Percentiles rank a stretch among this genome's conserved stretches.
These are phyloP conservation scores for Zizania latifolia DNA, from an alignment of 176 grass and related monocot species.

Conservation along the genomic window DNA sequence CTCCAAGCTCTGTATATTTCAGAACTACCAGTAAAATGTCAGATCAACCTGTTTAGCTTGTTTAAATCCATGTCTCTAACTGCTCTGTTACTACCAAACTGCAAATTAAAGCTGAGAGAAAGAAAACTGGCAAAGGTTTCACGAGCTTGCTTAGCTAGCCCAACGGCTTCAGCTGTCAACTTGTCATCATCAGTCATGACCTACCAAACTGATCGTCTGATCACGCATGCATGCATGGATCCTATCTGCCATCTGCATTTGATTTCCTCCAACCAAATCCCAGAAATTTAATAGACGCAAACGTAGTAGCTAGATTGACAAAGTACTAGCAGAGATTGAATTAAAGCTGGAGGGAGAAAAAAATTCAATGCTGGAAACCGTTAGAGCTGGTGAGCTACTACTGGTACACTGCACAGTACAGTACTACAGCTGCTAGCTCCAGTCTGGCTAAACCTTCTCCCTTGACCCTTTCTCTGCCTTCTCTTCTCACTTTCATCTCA, in stretches of 20 bases:
- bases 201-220: not conserved
- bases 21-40: not conserved
- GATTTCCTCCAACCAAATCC: slow-evolving; percentile 7
- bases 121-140: not conserved
- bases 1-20: not conserved
- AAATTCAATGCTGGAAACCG: too few relatives aligned
- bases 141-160: not conserved
- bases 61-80: too few relatives aligned
- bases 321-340: not conserved
- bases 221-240: not conserved
- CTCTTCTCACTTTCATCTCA: too few relatives aligned
- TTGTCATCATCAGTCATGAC: not conserved
- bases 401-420: too few relatives aligned
- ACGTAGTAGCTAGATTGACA: not conserved
- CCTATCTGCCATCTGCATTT: not conserved
- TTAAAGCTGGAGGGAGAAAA: not conserved
- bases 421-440: too few relatives aligned
- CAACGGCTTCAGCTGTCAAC: not conserved
- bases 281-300: not conserved
- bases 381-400: too few relatives aligned
- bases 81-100: too few relatives aligned
- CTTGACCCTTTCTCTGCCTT: too few relatives aligned
- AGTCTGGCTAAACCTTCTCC: too few relatives aligned
- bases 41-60: not conserved
- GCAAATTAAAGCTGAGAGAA: not conserved